Evolutionary conservation across 495 filamentous ascomycete genomes (phyloP), one percentile per base, ranked within the genome.

Genomic region (Acidiella bohemica): DNA sequence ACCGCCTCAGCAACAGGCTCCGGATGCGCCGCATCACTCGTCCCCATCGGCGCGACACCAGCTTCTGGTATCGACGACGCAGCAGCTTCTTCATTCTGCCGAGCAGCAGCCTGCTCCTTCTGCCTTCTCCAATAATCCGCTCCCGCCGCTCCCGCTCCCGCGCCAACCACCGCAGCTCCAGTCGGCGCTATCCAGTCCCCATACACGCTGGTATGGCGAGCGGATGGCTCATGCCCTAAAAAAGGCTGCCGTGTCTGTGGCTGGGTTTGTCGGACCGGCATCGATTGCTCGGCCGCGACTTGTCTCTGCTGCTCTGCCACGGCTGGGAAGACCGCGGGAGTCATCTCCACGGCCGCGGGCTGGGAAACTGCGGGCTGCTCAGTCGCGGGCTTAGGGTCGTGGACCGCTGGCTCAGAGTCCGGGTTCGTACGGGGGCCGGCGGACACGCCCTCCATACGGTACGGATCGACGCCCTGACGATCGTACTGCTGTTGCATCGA

Each of bases 181-280:
- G 53, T 53, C 23, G 60, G 59, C 4, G 55, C 52, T 53, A 61
- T 53, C 60, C 60, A 61, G 29, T 61, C 55, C 24, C 56, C 59
- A 35, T 63, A 61, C 9, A 18, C 43, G 21, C 46, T 56, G 24
- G 53, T 53, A 23, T 52, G 47, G 17, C 56, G 39, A 11, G 18
- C 21, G 10, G 43, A 39, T 3, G 18, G n/a, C n/a, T n/a, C 41
- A 37, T 13, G 5, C 33, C 39, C 43, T 49, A 46, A 53, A 53
- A 48, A 53, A 49, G 45, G 34, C n/a, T n/a, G n/a, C n/a, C n/a
- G n/a, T n/a, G n/a, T n/a, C n/a, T n/a, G n/a, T n/a, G n/a, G n/a
- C n/a, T n/a, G n/a, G n/a, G n/a, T n/a, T n/a, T n/a, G n/a, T n/a
- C n/a, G n/a, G n/a, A n/a, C n/a, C n/a, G n/a, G n/a, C n/a, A n/a